Base-by-base conservation (phyloP, 441 rosid species). In the Pelargonium myrrhifolium region DNA sequence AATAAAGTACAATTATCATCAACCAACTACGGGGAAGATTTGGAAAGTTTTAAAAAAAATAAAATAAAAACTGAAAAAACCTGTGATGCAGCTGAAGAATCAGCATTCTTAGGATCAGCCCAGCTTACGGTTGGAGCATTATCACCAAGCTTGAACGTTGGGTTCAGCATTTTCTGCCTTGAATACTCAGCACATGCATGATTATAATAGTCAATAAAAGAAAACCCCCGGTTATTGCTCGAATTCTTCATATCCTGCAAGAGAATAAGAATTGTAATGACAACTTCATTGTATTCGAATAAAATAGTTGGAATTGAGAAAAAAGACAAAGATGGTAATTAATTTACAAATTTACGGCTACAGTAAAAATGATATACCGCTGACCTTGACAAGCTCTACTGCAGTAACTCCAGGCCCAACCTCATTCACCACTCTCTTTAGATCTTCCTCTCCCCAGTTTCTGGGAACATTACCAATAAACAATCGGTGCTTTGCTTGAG, bases 41-140 rank as follows among this genome's bases (percentile, higher is more conserved):
- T 11, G 20, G 40, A 42, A 64, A 40, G 47, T 60, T 37, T n/a
- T n/a, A 68, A 18, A 4, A 9, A 53, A 67, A 59, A 64, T n/a
- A 60, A 9, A 45, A 47, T 9, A 22, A 15, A 17, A 12, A 61
- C 66, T 18, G 9, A 14, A 22, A 47, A 26, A 75, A 78, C 81
- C 81, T 78, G 81, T 35, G 81, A 69, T 21, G 78, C 55, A 21
- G 74, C 74, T 66, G 68, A 65, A 39, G 77, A 63, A 49, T 78
- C 81, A 51, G 78, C 68, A 66, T 78, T 75, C 65, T 73, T 72
- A 9, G 81, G 81, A 74, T 78, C 81, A 37, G 81, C 81, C 81
- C 81, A 78, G 74, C 81, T 78, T 39, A 78, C 78, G 1, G 78
- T 75, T 21, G 81, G 81, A 64, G 81, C 69, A 64, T 78, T 78